phyloP scores from a whole-genome alignment of 1,139 yeast species.

The Hansenula lynferdii region DNA sequence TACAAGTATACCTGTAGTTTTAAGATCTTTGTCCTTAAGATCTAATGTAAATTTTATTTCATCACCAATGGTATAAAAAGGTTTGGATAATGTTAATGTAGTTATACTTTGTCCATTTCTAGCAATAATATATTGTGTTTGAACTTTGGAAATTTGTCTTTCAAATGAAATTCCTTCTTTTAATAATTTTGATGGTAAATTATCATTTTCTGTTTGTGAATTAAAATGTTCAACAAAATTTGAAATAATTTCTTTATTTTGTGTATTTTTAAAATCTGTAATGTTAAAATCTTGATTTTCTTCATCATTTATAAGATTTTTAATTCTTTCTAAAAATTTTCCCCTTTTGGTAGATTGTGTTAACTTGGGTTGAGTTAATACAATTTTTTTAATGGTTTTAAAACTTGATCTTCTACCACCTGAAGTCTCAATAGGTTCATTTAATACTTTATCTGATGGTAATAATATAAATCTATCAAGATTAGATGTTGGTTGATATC shows the following conservation, averaged over 20 bases:
- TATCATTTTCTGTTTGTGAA: conserved; percentile 2
- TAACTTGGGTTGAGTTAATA: conserved; percentile 4
- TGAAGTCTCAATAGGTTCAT: conserved; percentile 9
- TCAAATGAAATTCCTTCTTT: conserved; percentile 15
- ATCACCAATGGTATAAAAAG: conserved; percentile 46
- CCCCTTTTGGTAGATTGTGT: conserved; percentile 10
- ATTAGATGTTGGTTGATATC: conserved; percentile 28
- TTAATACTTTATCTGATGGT: conserved; percentile 13
- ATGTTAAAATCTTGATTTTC: conserved; percentile 4
- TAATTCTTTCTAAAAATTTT: conserved; percentile 11
- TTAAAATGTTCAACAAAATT: conserved; percentile 8
- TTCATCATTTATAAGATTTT: conserved; percentile 8
- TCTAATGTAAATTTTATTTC: conserved; percentile 37
- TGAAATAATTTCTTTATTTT: conserved; percentile 15
- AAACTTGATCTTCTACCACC: conserved; percentile 18
- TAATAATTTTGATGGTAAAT: conserved; percentile 4
- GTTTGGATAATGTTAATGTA: conserved; percentile 30
- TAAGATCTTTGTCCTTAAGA: conserved; percentile 13
- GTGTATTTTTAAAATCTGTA: conserved; percentile 13
- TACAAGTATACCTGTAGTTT: conserved; percentile 27
- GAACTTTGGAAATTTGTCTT: conserved; percentile 25
- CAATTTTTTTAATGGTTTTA: conserved; percentile 7
- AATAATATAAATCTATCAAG: conserved; percentile 22
- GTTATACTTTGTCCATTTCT: conserved; percentile 28
- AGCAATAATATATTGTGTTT: conserved; percentile 29